Base-by-base conservation (phyloP, 129 eudicot species). In the Mikania micrantha region DNA sequence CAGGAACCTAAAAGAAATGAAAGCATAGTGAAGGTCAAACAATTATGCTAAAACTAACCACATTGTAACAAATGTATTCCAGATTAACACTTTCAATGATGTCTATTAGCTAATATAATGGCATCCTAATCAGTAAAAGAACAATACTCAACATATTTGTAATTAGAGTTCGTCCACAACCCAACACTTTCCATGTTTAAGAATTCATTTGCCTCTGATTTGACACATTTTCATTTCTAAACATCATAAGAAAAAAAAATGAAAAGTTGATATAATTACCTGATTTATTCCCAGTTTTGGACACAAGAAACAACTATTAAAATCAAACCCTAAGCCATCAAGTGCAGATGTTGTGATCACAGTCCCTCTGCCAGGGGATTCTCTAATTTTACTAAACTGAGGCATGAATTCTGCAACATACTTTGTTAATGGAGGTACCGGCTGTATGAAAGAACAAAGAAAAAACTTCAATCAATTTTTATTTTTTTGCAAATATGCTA, bases 211-310 rank as follows among this genome's bases (percentile, higher is more conserved):
- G n/a, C n/a, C n/a, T n/a, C n/a, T n/a, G n/a, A n/a, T n/a, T n/a
- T n/a, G n/a, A n/a, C n/a, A n/a, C n/a, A n/a, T n/a, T n/a, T n/a
- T n/a, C n/a, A n/a, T n/a, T 25, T 54, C 38, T 56, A 11, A 56
- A n/a, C n/a, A n/a, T n/a, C 27, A 56, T 20, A 3, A 20, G 10
- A 19, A 56, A 25, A 25, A 54, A 53, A 53, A 22, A 24, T 1
- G 0, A 13, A 5, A 4, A n/a, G n/a, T 0, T 52, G 22, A 52
- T 52, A 11, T 9, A 53, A 53, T 12, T 74, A 88, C 95, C 95
- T 88, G 91, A 39, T 77, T 75, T 38, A 88, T 49, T 29, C 95
- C 98, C n/a, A 50, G 45, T 60, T 93, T 86, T 5, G 98, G 98
- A 78, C 81, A 76, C 73, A 93, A 93, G 78, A 82, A 86, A 13